Base-by-base conservation (phyloP, 225 moss, liverwort and hornwort species). In the Thuidium tamariscinum region DNA sequence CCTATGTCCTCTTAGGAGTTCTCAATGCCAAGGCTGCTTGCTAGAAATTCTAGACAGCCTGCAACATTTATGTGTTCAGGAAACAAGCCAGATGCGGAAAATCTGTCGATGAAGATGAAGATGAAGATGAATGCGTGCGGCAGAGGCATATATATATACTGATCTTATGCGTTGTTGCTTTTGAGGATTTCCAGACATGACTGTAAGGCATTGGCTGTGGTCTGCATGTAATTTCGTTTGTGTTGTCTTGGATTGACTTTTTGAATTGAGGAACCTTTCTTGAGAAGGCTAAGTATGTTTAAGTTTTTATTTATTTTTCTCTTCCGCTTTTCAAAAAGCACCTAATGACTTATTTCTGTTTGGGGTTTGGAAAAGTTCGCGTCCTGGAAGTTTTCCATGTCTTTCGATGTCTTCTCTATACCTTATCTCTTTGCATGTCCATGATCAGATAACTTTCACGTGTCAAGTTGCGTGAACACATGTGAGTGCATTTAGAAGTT, bases 1-100 rank as follows among this genome's bases (percentile, higher is more conserved):
- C 91, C 91, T 46, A 56, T 81, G 37, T 90, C 90, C 56, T 18
- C 90, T 70, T 82, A 88, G 37, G 85, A 68, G 74, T 42, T 52
- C 13, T 65, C 2, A 37, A 30, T 55, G 26, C 9, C 32, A 56
- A 86, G 60, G 36, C 67, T 81, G 81, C 54, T 61, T 60, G 51
- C 54, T 54, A 27, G 70, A 82, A 64, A 20, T 77, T 71, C 75
- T 85, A 34, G 30, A 39, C 68, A 55, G 82, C 37, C 54, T 86
- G 62, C 52, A 61, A 13, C 62, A 63, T 82, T 81, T 64, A 22
- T 51, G 56, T 62, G 52, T 60, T 85, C 16, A 55, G 69, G 82
- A 56, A 70, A 7, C 77, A 70, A 48, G 63, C 77, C 77, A 46
- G 84, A 69, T 52, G 52, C 81, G 77, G 25, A 74, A 32, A 66